Evolutionary conservation across 2,329 filamentous ascomycete genomes (phyloP), one percentile per base, ranked within the genome.

Genomic region (Raffaelea ambrosiae): DNA sequence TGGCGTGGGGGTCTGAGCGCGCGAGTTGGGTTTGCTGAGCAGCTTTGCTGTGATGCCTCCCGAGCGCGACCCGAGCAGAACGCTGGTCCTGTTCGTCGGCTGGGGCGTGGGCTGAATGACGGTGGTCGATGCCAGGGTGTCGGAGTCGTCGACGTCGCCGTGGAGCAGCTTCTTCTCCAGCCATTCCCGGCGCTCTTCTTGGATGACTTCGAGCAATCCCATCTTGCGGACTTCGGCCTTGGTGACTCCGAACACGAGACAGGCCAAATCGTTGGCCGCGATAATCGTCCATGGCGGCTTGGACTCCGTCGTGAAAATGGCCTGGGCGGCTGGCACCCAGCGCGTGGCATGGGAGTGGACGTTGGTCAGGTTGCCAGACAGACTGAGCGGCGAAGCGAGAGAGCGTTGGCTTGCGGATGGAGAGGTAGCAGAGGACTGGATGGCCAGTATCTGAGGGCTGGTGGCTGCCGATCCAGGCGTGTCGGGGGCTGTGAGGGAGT

Each of bases 201-300:
- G 86, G 18, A 98, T 89, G 26, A 98, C 88, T 62, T 97, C 90
- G 50, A 98, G 67, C 48, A 98, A 97, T 43, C 93, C 91, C 72
- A 97, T 82, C 61, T 89, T 96, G 48, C 89, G 82, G 21, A 98
- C 87, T 65, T 98, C 93, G 4, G 88, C 87, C 60, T 88, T 88
- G n/a, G 90, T 95, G 10, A 98, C 88, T n/a, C 93, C 93, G 67
- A 97, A 98, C n/a, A 97, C 84, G 40, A 98, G 73, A 65, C 93
- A 98, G 18, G 93, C 93, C 43, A 98, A 73, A 62, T 98, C 93
- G 61, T 98, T 98, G 44, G 93, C 93, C 3, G 93, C 88, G 46
- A 96, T 78, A 51, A 98, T 96, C 1, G 91, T 98, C 86, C 89
- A 98, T 3, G 91, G 93, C 9, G 88, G 79, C 54, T 85, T 82